Evolutionary conservation across 352 stramenopile species (phyloP).

Genomic region (Saprolegnia parasitica): DNA sequence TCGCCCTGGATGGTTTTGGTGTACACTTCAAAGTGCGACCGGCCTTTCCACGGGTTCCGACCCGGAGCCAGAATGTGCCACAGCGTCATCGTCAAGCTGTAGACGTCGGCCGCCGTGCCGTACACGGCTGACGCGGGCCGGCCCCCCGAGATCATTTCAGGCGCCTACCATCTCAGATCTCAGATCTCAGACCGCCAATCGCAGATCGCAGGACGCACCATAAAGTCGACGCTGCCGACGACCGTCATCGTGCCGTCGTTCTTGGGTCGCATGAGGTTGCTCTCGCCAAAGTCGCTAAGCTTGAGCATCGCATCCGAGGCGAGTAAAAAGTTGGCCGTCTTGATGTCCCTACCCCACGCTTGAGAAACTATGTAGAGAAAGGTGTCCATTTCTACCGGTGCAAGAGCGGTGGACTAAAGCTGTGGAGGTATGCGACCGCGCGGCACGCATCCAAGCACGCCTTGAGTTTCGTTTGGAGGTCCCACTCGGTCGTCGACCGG

Average conservation of each 20-base stretch:
- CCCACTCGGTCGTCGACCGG: conserved; percentile 39
- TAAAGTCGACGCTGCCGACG: conserved; percentile 80
- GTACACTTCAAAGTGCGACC: conserved; percentile 79
- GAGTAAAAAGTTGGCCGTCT: conserved; percentile 82
- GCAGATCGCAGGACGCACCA: conserved; percentile 34
- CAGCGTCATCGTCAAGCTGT: conserved; percentile 83
- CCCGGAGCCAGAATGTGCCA: conserved; percentile 84
- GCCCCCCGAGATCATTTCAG: conserved; percentile 54
- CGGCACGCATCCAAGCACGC: conserved; percentile 79
- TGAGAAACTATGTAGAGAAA: background rate
- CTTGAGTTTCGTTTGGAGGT: conserved; percentile 67
- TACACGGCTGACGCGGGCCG: conserved; percentile 62
- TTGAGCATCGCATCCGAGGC: conserved; percentile 76
- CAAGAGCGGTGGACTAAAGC: conserved; percentile 69
- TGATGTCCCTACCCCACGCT: conserved; percentile 48
- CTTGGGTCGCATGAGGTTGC: conserved; percentile 70
- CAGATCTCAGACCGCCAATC: background rate
- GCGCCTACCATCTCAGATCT: conserved; percentile 8
- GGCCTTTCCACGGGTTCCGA: conserved; percentile 65
- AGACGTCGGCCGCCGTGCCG: conserved; percentile 72
- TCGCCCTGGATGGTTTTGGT: conserved; percentile 64
- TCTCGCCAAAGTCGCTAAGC: conserved; percentile 81
- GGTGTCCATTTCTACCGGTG: conserved; percentile 38
- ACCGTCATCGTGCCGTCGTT: conserved; percentile 69
- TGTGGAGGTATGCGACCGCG: conserved; percentile 78